Conservation (phyloP, 2,329 filamentous ascomycete species). For the Ciborinia camelliae region DNA sequence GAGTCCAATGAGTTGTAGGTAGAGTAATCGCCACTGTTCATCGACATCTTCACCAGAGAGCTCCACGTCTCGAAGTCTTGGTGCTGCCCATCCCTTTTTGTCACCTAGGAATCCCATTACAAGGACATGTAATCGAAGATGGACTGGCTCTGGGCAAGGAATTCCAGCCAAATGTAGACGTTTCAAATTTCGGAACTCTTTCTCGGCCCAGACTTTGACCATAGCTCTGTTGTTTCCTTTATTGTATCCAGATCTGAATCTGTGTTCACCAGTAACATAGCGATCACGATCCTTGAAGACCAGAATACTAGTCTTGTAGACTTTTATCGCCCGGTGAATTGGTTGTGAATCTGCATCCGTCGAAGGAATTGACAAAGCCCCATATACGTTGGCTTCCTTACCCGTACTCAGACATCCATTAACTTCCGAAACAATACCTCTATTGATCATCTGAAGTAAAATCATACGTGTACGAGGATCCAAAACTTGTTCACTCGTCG, state of each 20-base stretch:
- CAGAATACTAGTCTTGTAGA: slow-evolving; percentile 97
- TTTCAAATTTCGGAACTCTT: slow-evolving; percentile 92
- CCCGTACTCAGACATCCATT: slow-evolving; percentile 95
- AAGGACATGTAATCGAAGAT: slow-evolving; percentile 87
- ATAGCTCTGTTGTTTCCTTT: slow-evolving; percentile 94
- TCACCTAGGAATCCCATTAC: slow-evolving; percentile 94
- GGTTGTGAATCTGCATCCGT: slow-evolving; percentile 50
- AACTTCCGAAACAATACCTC: slow-evolving; percentile 82
- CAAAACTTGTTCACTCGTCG: slow-evolving; percentile 90
- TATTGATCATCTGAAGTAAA: slow-evolving; percentile 91
- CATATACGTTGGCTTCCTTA: slow-evolving; percentile 98
- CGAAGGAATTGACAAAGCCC: slow-evolving; percentile 65
- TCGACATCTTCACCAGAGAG: slow-evolving; percentile 66
- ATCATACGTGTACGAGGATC: slow-evolving; percentile 96
- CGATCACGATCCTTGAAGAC: slow-evolving; percentile 97
- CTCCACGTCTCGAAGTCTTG: slow-evolving; percentile 81
- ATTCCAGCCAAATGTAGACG: slow-evolving; percentile 81
- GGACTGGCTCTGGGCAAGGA: slow-evolving; percentile 83
- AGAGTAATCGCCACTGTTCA: slow-evolving; percentile 71
- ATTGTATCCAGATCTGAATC: slow-evolving; percentile 86
- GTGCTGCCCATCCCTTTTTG: slow-evolving; percentile 81
- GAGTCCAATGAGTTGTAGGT: slow-evolving; percentile 77
- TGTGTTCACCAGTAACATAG: slow-evolving; percentile 91
- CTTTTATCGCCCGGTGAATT: slow-evolving; percentile 85
- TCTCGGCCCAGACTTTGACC: slow-evolving; percentile 98